phyloP scores from a whole-genome alignment of 108 stramenopile genomes.

The Skeletonema potamos region DNA sequence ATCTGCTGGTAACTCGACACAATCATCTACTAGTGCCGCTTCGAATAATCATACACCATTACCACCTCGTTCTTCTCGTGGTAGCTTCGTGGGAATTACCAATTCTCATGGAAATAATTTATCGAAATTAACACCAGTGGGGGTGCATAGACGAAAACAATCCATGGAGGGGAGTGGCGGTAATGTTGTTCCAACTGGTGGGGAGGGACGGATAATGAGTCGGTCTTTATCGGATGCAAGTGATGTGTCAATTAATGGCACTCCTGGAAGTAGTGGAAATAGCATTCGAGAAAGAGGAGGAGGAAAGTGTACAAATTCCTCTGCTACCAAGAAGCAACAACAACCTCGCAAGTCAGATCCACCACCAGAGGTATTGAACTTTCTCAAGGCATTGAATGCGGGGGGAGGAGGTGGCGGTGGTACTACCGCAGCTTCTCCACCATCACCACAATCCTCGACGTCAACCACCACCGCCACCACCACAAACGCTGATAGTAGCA shows the following conservation, averaged over 20 bases:
- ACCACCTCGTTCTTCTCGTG: background rate
- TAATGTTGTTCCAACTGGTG: too few relatives aligned
- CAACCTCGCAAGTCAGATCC: conserved; percentile 5
- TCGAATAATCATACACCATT: background rate
- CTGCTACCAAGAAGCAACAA: background rate
- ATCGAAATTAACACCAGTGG: background rate
- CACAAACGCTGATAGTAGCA: background rate
- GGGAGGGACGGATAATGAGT: background rate
- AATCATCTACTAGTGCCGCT: background rate
- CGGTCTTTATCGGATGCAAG: background rate
- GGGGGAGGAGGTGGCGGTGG: background rate
- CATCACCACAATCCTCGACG: background rate
- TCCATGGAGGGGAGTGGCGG: background rate
- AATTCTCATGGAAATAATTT: background rate
- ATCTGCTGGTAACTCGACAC: background rate
- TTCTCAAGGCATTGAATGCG: conserved; percentile 28
- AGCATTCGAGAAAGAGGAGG: background rate
- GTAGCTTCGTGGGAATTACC: background rate
- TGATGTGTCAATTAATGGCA: background rate
- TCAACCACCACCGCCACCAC: background rate
- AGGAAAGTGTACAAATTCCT: background rate
- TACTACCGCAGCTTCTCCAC: background rate
- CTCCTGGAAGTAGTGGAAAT: background rate
- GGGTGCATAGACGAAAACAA: background rate
- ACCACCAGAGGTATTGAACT: conserved; percentile 27